Percentiles rank a stretch among this genome's conserved stretches.
phyloP scores from a whole-genome alignment of 345 rosid genomes.

The Combretum micranthum region DNA sequence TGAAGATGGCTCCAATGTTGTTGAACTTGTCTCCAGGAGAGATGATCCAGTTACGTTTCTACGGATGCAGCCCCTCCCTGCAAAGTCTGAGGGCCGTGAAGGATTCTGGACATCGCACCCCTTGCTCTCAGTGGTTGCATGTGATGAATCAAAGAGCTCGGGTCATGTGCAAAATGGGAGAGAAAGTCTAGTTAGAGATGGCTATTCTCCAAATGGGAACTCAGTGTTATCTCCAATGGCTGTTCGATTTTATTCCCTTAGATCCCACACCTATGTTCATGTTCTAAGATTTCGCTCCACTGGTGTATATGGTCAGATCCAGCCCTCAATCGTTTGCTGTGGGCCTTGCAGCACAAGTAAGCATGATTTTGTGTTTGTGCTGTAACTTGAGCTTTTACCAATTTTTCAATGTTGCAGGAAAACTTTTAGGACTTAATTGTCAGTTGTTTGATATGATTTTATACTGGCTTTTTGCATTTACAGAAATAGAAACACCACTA shows the following conservation, averaged over 20 bases:
- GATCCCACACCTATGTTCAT: conserved; percentile 84
- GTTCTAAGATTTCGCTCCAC: conserved; percentile 85
- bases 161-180: conserved; percentile 32
- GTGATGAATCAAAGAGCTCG: conserved; percentile 63
- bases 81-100: conserved; percentile 52
- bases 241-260: conserved; percentile 83
- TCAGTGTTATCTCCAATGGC: conserved; percentile 53
- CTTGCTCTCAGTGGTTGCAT: conserved; percentile 78
- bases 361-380: conserved; percentile 7
- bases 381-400: too few relatives aligned
- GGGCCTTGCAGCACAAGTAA: conserved; percentile 86
- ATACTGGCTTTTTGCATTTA: too few relatives aligned
- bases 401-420: too few relatives aligned
- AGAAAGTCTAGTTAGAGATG: conserved; percentile 55
- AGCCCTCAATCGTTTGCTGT: conserved; percentile 82
- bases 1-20: conserved; percentile 68
- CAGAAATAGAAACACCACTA: too few relatives aligned
- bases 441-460: too few relatives aligned
- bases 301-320: conserved; percentile 87
- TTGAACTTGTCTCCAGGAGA: conserved; percentile 71
- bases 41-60: conserved; percentile 84
- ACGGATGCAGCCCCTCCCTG: conserved; percentile 87
- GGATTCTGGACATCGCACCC: conserved; percentile 92
- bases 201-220: conserved; percentile 43
- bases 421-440: too few relatives aligned